Percentiles rank a stretch among this genome's conserved stretches.
phyloP scores from a whole-genome alignment of 2,329 filamentous ascomycete genomes.

The Colletotrichum tofieldiae region DNA sequence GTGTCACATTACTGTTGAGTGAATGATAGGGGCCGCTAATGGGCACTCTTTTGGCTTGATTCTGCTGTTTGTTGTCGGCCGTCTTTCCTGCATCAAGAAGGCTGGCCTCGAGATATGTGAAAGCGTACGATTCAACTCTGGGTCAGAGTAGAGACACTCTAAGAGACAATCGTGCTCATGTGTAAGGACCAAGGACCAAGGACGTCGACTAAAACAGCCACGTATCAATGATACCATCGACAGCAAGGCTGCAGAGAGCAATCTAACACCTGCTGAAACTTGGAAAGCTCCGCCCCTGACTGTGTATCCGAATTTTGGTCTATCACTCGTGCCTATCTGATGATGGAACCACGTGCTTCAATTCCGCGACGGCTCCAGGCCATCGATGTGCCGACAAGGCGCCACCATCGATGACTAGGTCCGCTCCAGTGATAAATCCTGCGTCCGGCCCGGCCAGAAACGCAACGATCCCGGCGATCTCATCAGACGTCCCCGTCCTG shows the following conservation, averaged over 20 bases:
- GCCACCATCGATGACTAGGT: constrained; percentile 21
- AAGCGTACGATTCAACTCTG: not conserved
- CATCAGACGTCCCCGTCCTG: not conserved
- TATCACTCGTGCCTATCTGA: not conserved
- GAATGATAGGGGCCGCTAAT: not conserved
- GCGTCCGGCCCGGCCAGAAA: constrained; percentile 16
- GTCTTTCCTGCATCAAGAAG: not conserved
- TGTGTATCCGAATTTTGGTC: not conserved
- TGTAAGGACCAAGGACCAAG: not conserved
- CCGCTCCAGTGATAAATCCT: constrained; percentile 14
- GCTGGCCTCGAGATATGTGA: not conserved
- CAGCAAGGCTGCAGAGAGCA: not conserved
- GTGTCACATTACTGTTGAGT: not conserved
- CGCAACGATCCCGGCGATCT: constrained; percentile 5
- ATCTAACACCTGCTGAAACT: not conserved
- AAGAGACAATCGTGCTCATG: not conserved
- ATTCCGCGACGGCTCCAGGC: not conserved
- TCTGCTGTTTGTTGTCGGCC: not conserved
- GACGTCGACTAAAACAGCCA: not conserved
- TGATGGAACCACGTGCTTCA: not conserved
- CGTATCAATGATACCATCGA: not conserved
- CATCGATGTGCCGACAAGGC: not conserved
- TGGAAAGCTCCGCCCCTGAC: not conserved
- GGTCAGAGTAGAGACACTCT: not conserved
- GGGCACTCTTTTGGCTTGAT: not conserved